Conservation (phyloP, 176 grass and related monocot genomes). For the Urochloa ruziziensis region DNA sequence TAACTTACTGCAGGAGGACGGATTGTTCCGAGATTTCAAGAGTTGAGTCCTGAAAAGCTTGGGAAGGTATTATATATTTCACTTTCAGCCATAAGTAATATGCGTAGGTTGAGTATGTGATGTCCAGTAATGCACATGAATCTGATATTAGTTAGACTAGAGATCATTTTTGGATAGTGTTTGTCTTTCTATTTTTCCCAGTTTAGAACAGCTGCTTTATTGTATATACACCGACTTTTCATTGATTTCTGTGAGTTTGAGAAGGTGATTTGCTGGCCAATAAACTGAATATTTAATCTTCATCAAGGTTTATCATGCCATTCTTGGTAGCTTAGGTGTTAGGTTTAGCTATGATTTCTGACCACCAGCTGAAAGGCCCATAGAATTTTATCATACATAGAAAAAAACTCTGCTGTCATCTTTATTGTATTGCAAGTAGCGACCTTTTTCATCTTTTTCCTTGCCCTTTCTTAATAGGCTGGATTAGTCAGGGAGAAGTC, state of each 20-base stretch:
- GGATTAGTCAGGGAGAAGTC: constrained; percentile 86
- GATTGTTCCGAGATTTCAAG: constrained; percentile 96
- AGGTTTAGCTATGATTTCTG: neutral
- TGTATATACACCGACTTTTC: neutral
- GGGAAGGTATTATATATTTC: constrained; percentile 59
- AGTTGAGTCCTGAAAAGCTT: constrained; percentile 84
- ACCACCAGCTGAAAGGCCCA: neutral
- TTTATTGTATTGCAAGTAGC: neutral
- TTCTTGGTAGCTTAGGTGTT: neutral
- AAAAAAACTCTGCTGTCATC: neutral
- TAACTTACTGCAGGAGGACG: constrained; percentile 65
- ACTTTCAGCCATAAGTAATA: neutral
- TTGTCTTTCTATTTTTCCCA: neutral
- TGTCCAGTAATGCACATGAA: neutral
- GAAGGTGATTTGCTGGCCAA: neutral
- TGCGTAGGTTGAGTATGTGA: neutral
- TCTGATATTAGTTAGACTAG: neutral
- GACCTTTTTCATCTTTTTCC: neutral
- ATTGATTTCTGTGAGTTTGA: neutral
- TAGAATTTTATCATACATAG: neutral
- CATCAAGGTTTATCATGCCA: neutral
- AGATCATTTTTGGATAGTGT: neutral
- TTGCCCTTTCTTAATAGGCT: constrained; percentile 55
- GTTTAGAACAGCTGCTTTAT: neutral
- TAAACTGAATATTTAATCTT: neutral